Evolutionary conservation across 1,284 basidiomycete species (phyloP).

Genomic region (Jaminaea rosea): DNA sequence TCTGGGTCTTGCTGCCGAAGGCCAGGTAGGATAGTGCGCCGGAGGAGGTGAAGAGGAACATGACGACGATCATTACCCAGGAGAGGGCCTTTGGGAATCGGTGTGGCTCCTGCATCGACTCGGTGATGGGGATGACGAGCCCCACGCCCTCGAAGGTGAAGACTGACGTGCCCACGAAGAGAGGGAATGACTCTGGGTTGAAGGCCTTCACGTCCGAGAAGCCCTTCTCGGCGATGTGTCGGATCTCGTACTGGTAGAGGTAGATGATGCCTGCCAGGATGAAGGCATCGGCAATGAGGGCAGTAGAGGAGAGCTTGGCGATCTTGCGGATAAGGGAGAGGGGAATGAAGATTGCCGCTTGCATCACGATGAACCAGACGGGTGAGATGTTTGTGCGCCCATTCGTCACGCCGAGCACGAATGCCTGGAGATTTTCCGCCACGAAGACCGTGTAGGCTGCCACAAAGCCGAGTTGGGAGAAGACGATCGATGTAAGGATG

Average conservation of each 20-base stretch:
- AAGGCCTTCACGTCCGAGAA: constrained; percentile 70
- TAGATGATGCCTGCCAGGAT: constrained; percentile 69
- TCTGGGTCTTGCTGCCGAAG: constrained; percentile 78
- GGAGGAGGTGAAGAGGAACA: constrained; percentile 74
- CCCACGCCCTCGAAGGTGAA: constrained; percentile 98
- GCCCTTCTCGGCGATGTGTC: constrained; percentile 24
- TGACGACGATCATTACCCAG: constrained; percentile 77
- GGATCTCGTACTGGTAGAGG: constrained; percentile 43
- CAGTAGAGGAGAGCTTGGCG: constrained; percentile 76
- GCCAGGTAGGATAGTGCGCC: constrained; percentile 80
- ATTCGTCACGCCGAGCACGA: constrained; percentile 73
- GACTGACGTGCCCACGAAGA: constrained; percentile 92
- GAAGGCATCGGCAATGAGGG: constrained; percentile 87
- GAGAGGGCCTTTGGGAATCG: constrained; percentile 83
- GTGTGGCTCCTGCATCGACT: constrained; percentile 80
- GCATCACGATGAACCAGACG: constrained; percentile 70
- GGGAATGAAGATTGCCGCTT: constrained; percentile 66
- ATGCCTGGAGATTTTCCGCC: constrained; percentile 73
- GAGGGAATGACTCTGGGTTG: constrained; percentile 77
- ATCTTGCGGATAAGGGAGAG: constrained; percentile 39
- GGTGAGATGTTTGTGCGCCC: constrained; percentile 65
- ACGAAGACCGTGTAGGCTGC: constrained; percentile 92
- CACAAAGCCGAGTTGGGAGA: constrained; percentile 83
- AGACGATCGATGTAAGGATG: constrained; percentile 76
- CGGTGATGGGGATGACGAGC: constrained; percentile 90